Evolutionary conservation across 176 grass and related monocot genomes (phyloP), one percentile per base, ranked within the genome.

Genomic region (Saccharum spontaneum): DNA sequence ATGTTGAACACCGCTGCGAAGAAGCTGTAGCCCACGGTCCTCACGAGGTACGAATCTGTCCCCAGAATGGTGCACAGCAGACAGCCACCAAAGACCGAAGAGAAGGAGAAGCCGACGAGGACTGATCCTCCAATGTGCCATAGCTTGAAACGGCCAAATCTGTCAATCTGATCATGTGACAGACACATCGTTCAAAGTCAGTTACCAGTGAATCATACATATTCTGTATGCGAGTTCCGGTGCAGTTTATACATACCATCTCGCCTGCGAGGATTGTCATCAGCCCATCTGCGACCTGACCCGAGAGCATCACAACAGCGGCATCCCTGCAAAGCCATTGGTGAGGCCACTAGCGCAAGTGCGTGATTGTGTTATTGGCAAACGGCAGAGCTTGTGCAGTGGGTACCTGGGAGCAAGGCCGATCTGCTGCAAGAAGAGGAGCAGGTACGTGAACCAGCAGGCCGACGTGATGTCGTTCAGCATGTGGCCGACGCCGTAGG

Each of bases 401-500:
- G 59, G 76, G 22, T 89, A 94, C 89, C 92, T 91, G 71, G 92
- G 87, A 67, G 80, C 80, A 75, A 94, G 85, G 17, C 92, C 92
- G 38, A 91, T 91, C 33, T 94, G 78, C 67, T 91, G 90, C 30
- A 94, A 67, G 84, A 94, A 94, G 60, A 94, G 85, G 23, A 94
- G 83, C 37, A 94, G 73, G 60, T 94, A 94, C 16, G 92, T 94
- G 83, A 94, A 91, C 92, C 92, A 94, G 79, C 92, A 94, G 15
- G 92, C 92, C 22, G 92, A 91, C 13, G 92, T 94, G 84, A 94
- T 90, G 78, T 94, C 92, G 54, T 94, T 94, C 6, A 94, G 85
- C 92, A 94, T 94, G 89, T 94, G 92, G 7, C 92, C 92, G 40
- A 84, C 87, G 73, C 92, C 92, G 76, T 94, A 94, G 1, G 89